These are phyloP conservation scores for Pythium sp. DNA, from an alignment of 352 stramenopile species.

Conservation along the genomic window DNA sequence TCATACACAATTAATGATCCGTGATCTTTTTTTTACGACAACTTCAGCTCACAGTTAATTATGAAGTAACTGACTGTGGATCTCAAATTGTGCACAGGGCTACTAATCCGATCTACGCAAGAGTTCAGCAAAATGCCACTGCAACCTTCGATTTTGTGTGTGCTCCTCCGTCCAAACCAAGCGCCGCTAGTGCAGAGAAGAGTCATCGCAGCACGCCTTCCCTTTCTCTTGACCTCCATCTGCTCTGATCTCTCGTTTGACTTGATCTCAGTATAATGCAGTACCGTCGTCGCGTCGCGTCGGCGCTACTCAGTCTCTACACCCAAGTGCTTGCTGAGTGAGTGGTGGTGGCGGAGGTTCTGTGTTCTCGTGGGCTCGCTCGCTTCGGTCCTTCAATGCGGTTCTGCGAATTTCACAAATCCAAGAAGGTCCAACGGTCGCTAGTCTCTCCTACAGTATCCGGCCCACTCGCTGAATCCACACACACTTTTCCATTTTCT, in stretches of 20 bases:
- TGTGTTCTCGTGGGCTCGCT: background rate
- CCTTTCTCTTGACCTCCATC: background rate
- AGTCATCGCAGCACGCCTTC: background rate
- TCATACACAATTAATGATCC: too few species aligned
- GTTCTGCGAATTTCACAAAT: too few species aligned
- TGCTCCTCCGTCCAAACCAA: background rate
- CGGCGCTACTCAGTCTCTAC: background rate
- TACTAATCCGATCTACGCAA: background rate
- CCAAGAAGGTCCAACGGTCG: background rate
- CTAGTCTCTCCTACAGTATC: constrained; percentile 1
- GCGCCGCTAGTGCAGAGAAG: background rate
- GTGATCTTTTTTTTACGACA: too few species aligned
- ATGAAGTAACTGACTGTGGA: background rate
- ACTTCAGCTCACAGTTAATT: too few species aligned
- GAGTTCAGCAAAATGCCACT: background rate
- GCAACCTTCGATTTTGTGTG: background rate
- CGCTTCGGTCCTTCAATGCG: background rate
- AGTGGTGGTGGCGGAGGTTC: background rate
- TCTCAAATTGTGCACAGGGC: too few species aligned
- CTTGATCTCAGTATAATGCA: background rate
- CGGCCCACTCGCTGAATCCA: background rate
- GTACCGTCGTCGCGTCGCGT: background rate
- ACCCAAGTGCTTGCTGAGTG: background rate
- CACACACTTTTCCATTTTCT: background rate
- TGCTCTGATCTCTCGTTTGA: background rate